Conservation (phyloP, 495 filamentous ascomycete species). For the Xylaria telfairii region DNA sequence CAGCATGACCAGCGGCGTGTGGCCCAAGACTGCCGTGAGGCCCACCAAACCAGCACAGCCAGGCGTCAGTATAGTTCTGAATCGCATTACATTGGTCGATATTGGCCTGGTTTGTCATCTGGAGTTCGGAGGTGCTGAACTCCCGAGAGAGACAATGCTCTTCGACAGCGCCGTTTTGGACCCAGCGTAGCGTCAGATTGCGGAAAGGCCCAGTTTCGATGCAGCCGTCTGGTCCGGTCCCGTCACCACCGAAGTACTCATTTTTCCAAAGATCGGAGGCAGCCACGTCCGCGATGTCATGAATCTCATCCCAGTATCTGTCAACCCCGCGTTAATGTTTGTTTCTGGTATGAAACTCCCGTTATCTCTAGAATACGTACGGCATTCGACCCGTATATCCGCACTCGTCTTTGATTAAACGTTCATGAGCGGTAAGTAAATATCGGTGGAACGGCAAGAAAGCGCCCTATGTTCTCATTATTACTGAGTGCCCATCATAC, state of each 20-base stretch:
- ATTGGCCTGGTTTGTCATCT: conserved; percentile 22
- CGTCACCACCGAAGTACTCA: conserved; percentile 54
- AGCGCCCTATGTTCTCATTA: conserved; percentile 7
- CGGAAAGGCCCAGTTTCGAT: conserved; percentile 53
- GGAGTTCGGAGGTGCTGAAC: conserved; percentile 40
- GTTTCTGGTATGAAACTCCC: conserved; percentile 22
- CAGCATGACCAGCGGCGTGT: conserved; percentile 45
- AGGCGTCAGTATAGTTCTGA: conserved; percentile 36
- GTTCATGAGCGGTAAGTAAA: conserved; percentile 51
- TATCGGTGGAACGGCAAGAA: conserved; percentile 61
- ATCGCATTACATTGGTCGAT: conserved; percentile 42
- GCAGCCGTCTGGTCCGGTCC: conserved; percentile 38
- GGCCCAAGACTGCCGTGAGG: conserved; percentile 38
- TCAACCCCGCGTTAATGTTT: background rate
- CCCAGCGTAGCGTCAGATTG: conserved; percentile 44
- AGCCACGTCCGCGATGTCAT: conserved; percentile 45
- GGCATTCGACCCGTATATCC: conserved; percentile 52
- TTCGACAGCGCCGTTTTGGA: conserved; percentile 23
- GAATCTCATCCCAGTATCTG: conserved; percentile 55
- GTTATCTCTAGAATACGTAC: conserved; percentile 40
- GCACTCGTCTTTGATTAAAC: conserved; percentile 49
- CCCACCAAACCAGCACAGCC: conserved; percentile 47
- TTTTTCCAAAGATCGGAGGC: conserved; percentile 43
- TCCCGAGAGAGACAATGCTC: conserved; percentile 46
- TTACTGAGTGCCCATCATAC: background rate